Evolutionary conservation across 345 rosid genomes (phyloP).

Genomic region (Gossypium mustelinum): DNA sequence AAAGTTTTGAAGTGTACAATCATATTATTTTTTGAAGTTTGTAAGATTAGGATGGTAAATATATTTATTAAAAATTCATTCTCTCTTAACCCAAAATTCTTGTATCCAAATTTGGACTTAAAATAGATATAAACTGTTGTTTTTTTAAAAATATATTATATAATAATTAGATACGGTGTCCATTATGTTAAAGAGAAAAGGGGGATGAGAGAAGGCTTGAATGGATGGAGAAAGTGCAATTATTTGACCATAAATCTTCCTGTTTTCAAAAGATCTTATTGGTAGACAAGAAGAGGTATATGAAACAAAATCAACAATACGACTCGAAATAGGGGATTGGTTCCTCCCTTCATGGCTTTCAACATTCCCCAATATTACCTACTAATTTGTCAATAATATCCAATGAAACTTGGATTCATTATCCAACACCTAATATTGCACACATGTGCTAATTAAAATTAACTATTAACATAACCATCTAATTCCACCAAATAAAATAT

Average conservation of each 20-base stretch:
- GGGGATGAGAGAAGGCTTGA: background rate
- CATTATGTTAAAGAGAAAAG: background rate
- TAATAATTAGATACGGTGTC: background rate
- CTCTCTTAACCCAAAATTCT: too few species aligned
- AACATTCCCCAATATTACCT: background rate
- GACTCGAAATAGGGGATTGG: constrained; percentile 2
- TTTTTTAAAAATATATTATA: background rate
- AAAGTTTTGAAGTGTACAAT: too few species aligned
- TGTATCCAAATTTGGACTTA: background rate
- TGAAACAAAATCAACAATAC: background rate
- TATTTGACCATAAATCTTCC: background rate
- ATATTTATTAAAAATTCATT: background rate
- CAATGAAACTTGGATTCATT: background rate
- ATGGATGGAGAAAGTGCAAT: background rate
- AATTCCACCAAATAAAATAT: too few species aligned
- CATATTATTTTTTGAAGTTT: too few species aligned
- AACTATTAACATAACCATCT: too few species aligned
- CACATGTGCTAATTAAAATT: too few species aligned
- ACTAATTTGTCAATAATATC: background rate
- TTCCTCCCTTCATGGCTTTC: background rate
- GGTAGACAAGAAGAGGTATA: background rate
- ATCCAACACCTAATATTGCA: background rate
- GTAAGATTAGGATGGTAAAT: too few species aligned
- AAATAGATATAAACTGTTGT: background rate
- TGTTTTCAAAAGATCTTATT: background rate